These are phyloP conservation scores for Phytophthora tentaculata DNA, from an alignment of 352 stramenopile genomes.

Conservation along the genomic window DNA sequence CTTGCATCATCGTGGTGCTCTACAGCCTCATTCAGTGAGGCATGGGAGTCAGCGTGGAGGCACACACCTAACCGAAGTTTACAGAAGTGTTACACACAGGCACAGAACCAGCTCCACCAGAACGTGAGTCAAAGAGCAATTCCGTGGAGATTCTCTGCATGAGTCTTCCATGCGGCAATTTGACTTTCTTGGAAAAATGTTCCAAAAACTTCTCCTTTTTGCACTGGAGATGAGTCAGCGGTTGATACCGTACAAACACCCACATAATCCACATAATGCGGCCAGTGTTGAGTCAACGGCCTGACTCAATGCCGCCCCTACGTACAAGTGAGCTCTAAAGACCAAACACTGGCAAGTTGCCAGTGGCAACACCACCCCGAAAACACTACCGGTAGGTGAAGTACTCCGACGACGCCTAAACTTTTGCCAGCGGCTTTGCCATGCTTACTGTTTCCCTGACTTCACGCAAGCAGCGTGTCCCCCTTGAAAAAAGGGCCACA, in stretches of 20 bases:
- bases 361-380: too few species aligned
- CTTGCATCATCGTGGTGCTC: too few species aligned
- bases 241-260: neutral
- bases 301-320: conserved; percentile 3
- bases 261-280: conserved; percentile 4
- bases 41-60: conserved; percentile 9
- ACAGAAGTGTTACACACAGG: conserved; percentile 25
- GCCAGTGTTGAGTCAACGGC: conserved; percentile 12
- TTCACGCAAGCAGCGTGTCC: neutral
- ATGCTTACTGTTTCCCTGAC: conserved; percentile 17
- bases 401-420: conserved; percentile 14
- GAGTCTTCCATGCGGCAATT: conserved; percentile 8
- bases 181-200: neutral
- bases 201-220: too few species aligned
- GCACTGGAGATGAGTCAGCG: conserved; percentile 12
- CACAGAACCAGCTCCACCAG: neutral
- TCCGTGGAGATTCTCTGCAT: conserved; percentile 14
- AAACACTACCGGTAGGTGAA: neutral
- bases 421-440: conserved; percentile 26
- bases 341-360: too few species aligned
- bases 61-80: conserved; percentile 31
- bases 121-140: conserved; percentile 25
- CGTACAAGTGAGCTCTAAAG: neutral
- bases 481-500: conserved; percentile 23
- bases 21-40: too few species aligned